Conservation (phyloP, 2,329 filamentous ascomycete species). For the Ophiostoma montium region DNA sequence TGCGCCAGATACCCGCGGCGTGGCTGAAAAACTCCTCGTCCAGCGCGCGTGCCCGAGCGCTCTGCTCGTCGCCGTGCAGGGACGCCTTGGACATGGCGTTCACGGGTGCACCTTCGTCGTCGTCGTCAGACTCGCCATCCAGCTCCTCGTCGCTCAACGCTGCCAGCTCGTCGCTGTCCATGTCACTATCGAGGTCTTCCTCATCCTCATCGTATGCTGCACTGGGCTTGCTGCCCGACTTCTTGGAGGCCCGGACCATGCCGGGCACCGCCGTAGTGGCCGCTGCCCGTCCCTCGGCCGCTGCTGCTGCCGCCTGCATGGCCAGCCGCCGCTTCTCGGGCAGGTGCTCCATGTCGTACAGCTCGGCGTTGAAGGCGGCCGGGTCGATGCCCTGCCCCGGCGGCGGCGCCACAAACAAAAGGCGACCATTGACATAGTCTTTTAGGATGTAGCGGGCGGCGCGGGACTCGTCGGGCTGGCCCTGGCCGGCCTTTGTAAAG, state of each 20-base stretch:
- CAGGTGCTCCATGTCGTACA: slow-evolving; percentile 73
- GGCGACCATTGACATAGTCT: slow-evolving; percentile 93
- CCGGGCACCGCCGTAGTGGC: too few relatives aligned
- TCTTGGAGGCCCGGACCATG: background rate
- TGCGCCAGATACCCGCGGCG: slow-evolving; percentile 24
- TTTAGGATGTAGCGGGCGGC: slow-evolving; percentile 84
- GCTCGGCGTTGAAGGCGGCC: slow-evolving; percentile 69
- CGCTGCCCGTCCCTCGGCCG: background rate
- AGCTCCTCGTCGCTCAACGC: slow-evolving; percentile 3
- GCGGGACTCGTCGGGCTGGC: slow-evolving; percentile 84
- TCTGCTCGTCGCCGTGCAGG: slow-evolving; percentile 31
- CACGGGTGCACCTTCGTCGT: background rate
- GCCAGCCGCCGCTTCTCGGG: slow-evolving; percentile 65
- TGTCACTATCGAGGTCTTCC: background rate
- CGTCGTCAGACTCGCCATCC: background rate
- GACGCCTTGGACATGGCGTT: slow-evolving; percentile 32
- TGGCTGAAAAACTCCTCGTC: slow-evolving; percentile 75
- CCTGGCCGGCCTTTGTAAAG: slow-evolving; percentile 77
- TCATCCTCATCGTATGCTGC: background rate
- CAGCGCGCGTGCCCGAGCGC: slow-evolving; percentile 55
- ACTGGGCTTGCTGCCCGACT: background rate
- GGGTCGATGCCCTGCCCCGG: slow-evolving; percentile 50
- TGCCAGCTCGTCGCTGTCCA: slow-evolving; percentile 2
- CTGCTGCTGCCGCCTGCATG: slow-evolving; percentile 34
- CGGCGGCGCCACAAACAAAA: slow-evolving; percentile 82